Evolutionary conservation across 768 basidiomycete genomes (phyloP).

Genomic region (Lactifluus echinatus): DNA sequence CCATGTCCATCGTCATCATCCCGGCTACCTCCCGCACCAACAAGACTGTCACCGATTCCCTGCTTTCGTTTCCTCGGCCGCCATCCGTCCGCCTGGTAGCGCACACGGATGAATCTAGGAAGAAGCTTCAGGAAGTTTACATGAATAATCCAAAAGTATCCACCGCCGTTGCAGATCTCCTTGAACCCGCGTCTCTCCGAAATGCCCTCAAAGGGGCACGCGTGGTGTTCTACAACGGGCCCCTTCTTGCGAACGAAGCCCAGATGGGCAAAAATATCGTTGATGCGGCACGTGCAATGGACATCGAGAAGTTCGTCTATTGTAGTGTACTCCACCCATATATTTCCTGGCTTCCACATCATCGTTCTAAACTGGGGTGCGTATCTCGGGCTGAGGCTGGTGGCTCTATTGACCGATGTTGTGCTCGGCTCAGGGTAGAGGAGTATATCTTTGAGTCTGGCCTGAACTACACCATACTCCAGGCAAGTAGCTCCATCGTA

Average conservation of each 20-base stretch:
- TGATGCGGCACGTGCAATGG: constrained; percentile 17
- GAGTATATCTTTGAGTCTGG: constrained; percentile 32
- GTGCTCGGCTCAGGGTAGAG: constrained; percentile 24
- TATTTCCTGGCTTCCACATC: constrained; percentile 16
- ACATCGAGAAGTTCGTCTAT: constrained; percentile 18
- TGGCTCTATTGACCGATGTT: background rate
- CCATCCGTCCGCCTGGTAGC: constrained; percentile 17
- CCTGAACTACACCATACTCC: constrained; percentile 31
- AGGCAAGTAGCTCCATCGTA: constrained; percentile 16
- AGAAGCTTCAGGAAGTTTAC: constrained; percentile 1
- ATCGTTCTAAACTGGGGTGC: constrained; percentile 17
- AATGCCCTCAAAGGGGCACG: constrained; percentile 7
- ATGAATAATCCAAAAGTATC: constrained; percentile 4
- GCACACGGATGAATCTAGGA: background rate
- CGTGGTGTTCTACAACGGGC: constrained; percentile 17
- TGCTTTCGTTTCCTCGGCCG: constrained; percentile 16
- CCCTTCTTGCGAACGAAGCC: constrained; percentile 6
- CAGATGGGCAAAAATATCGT: constrained; percentile 20
- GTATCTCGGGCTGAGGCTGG: background rate
- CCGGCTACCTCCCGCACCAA: constrained; percentile 19
- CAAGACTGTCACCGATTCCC: constrained; percentile 6
- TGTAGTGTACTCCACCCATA: constrained; percentile 19
- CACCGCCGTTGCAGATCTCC: constrained; percentile 15
- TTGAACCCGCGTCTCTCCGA: constrained; percentile 6
- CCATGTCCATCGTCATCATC: constrained; percentile 18